Evolutionary conservation across 305 asterid species (phyloP).

Genomic region (Petunia hybrid): DNA sequence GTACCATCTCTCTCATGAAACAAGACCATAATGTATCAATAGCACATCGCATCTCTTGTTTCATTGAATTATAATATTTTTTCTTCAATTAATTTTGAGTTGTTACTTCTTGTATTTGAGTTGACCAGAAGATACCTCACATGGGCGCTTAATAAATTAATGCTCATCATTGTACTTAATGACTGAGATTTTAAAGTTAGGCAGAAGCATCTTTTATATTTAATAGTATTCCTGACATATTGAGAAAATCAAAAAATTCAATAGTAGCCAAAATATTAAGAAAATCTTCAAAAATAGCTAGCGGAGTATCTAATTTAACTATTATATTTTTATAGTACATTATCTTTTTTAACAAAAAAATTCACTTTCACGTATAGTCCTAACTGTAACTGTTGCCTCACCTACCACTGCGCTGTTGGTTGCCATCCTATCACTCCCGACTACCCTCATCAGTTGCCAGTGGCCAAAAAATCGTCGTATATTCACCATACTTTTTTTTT

Average conservation of each 20-base stretch:
- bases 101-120: constrained; percentile 1
- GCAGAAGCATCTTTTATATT: not conserved
- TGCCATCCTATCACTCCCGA: no score
- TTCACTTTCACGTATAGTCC: no score
- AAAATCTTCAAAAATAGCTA: no score
- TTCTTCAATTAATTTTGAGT: constrained; percentile 1
- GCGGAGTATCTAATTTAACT: no score
- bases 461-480: no score
- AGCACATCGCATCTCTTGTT: not conserved
- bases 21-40: not conserved
- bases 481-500: no score
- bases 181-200: constrained; percentile 14
- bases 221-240: not conserved
- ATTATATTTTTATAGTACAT: no score
- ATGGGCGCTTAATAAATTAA: constrained; percentile 22
- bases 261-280: not conserved
- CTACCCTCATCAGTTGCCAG: no score
- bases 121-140: constrained; percentile 14
- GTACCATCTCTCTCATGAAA: not conserved
- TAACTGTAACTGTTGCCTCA: no score
- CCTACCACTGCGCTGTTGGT: no score
- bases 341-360: no score
- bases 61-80: not conserved
- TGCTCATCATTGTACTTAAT: constrained; percentile 23
- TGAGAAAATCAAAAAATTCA: not conserved